A percentile compares a stretch with the other conserved stretches of the same genome.
Evolutionary conservation across 176 grass and related monocot genomes (phyloP).

Genomic region (Poa annua): DNA sequence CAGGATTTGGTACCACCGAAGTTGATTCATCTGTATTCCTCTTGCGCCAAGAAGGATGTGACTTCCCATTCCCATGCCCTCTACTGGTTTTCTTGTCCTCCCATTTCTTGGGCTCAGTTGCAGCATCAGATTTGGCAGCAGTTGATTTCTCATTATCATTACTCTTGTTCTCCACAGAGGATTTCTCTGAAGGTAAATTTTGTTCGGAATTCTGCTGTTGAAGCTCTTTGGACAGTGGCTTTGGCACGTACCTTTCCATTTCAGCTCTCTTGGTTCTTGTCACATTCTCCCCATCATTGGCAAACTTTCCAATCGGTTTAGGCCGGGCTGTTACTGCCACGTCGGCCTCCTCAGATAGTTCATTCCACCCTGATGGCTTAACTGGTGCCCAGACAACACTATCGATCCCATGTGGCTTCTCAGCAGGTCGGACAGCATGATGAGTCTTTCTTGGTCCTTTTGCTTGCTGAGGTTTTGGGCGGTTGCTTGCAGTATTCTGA

Average conservation of each 20-base stretch:
- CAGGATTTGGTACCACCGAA: constrained; percentile 36
- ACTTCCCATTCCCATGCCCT: constrained; percentile 73
- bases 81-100: constrained; percentile 70
- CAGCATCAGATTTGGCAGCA: constrained; percentile 49
- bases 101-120: constrained; percentile 55
- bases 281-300: constrained; percentile 51
- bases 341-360: constrained; percentile 58
- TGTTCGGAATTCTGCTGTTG: constrained; percentile 63
- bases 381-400: constrained; percentile 78
- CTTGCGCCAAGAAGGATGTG: constrained; percentile 85
- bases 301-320: constrained; percentile 46
- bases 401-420: constrained; percentile 70
- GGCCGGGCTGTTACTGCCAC: constrained; percentile 18
- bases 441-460: constrained; percentile 71
- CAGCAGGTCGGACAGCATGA: constrained; percentile 51
- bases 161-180: constrained; percentile 41
- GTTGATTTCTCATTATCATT: constrained; percentile 46
- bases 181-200: constrained; percentile 37
- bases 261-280: constrained; percentile 88
- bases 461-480: constrained; percentile 63
- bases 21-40: constrained; percentile 71
- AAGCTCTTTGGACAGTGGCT: constrained; percentile 82
- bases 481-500: constrained; percentile 46
- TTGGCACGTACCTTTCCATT: constrained; percentile 97
- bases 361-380: constrained; percentile 56